These are phyloP conservation scores for Lepidium aucheri DNA, from an alignment of 345 rosid species.

Conservation along the genomic window DNA sequence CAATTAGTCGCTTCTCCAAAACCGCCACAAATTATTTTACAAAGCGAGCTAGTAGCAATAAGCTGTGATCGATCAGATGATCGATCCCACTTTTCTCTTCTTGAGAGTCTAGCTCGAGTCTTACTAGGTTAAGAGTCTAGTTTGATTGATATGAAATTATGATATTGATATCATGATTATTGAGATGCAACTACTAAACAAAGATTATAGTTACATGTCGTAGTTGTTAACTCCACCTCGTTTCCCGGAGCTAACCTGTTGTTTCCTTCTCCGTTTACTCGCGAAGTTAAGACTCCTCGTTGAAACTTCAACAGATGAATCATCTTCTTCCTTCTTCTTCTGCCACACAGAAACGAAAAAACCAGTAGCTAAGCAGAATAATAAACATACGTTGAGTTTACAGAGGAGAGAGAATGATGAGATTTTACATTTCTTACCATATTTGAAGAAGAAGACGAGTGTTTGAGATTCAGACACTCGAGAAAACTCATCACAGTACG, in stretches of 20 bases:
- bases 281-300: slow-evolving; percentile 1
- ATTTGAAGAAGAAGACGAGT: slow-evolving; percentile 16
- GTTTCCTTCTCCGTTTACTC: slow-evolving; percentile 9
- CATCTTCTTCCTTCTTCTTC: slow-evolving; percentile 7
- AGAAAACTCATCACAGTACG: slow-evolving; percentile 4
- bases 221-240: slow-evolving; percentile 19
- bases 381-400: not conserved
- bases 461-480: slow-evolving; percentile 4
- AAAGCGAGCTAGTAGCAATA: slow-evolving; percentile 34
- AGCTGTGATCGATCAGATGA: not conserved
- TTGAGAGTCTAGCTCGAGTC: not conserved
- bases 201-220: slow-evolving; percentile 13
- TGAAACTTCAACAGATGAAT: slow-evolving; percentile 1
- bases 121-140: slow-evolving; percentile 16
- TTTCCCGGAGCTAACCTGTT: slow-evolving; percentile 10
- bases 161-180: not conserved
- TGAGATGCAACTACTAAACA: not conserved
- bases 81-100: not conserved
- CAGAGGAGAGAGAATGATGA: not conserved
- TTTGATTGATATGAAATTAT: slow-evolving; percentile 4
- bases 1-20: slow-evolving; percentile 41
- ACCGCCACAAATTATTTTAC: slow-evolving; percentile 37
- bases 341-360: not conserved
- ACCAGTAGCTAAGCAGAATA: not conserved
- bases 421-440: not conserved